Evolutionary conservation across 306 rosid species (phyloP), one percentile per base, ranked within the genome.

Genomic region (Comarum palustre): DNA sequence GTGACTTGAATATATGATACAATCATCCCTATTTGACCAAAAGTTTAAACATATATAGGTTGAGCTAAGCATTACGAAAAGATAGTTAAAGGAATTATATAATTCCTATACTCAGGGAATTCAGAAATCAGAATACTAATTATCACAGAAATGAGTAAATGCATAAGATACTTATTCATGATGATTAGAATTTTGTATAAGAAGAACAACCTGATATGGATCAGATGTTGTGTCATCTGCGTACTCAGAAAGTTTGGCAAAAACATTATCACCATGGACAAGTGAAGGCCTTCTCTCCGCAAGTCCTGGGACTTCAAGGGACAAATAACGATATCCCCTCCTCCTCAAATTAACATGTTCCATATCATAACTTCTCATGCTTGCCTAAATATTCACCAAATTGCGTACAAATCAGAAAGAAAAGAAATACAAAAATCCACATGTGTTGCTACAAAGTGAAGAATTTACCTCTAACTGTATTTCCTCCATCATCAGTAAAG

Each of bases 271-370:
- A 72, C 97, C 97, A 31, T 79, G 91, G 78, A 94, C 97, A 66
- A 94, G 95, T 45, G 97, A 94, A 13, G 96, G 99, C 71, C 99
- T 87, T 84, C 87, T 81, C 86, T 94, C 97, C 22, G 99, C 99
- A 52, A 91, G 97, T 77, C 99, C 97, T 6, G 91, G 97, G 65
- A 94, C 99, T 82, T 51, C 95, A 78, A 94, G 79, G 55, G 91
- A 75, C 84, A 94, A 84, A 81, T 77, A 84, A 0, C 70, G 80
- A 57, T 43, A 66, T 27, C 71, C 74, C 75, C 76, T 86, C 83
- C 54, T 83, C 78, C 72, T 89, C 90, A 94, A 81, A 59, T 84
- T 39, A 69, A 89, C 73, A 41, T 43, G 5, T 59, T 90, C 92
- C 96, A 93, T 86, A 79, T 87, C 90, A 77, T 85, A 80, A 43